Conservation (phyloP, 2,329 filamentous ascomycete species). For the Trichoderma endophyticum region DNA sequence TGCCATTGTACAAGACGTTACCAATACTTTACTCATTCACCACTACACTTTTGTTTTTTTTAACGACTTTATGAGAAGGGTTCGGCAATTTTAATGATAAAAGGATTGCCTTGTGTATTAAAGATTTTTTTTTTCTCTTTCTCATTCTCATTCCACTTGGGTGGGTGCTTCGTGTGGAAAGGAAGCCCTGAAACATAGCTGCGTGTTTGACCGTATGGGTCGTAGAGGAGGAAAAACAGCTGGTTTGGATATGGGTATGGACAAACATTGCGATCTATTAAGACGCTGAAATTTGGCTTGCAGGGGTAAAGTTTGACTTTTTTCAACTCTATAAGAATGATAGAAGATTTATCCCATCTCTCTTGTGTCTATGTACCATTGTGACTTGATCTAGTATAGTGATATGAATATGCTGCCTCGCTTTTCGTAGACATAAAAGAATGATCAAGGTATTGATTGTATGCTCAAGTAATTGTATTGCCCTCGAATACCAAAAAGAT, state of each 20-base stretch:
- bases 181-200: neutral
- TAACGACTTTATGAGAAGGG: slow-evolving; percentile 18
- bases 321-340: slow-evolving; percentile 13
- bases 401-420: neutral
- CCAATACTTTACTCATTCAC: neutral
- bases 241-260: neutral
- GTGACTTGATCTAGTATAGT: neutral
- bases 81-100: slow-evolving; percentile 10
- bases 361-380: neutral
- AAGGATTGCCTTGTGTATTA: slow-evolving; percentile 17
- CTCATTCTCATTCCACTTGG: neutral
- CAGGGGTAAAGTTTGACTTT: slow-evolving; percentile 10
- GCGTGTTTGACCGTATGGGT: neutral
- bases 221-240: neutral
- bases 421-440: neutral
- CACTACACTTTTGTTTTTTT: slow-evolving; percentile 8
- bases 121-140: slow-evolving; percentile 12
- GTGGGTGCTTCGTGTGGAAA: neutral
- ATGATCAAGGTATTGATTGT: neutral
- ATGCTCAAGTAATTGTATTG: neutral
- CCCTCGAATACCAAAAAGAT: neutral
- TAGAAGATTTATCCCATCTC: slow-evolving; percentile 11
- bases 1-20: neutral
- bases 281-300: neutral
- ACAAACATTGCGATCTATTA: neutral